Conservation (phyloP, 2,329 filamentous ascomycete genomes). For the Didymella pomorum region DNA sequence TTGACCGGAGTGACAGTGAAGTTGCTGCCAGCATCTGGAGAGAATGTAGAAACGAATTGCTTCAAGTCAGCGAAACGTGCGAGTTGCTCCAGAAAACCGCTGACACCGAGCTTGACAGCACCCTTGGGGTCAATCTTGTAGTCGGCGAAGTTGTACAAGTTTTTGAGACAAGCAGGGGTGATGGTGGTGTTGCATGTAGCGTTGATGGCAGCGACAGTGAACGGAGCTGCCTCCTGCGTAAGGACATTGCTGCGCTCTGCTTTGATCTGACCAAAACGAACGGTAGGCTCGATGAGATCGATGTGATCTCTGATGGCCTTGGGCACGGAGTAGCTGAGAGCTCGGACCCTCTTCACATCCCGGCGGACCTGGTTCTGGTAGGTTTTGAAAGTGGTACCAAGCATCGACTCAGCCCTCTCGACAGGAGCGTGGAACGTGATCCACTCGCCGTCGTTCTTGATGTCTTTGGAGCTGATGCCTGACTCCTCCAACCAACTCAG, state of each 20-base stretch:
- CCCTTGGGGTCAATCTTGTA: slow-evolving; percentile 51
- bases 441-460: slow-evolving; percentile 67
- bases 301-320: slow-evolving; percentile 62
- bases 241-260: slow-evolving; percentile 52
- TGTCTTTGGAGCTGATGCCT: slow-evolving; percentile 55
- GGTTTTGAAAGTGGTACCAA: slow-evolving; percentile 65
- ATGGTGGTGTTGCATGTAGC: slow-evolving; percentile 54
- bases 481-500: slow-evolving; percentile 64
- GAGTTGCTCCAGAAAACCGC: slow-evolving; percentile 59
- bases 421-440: slow-evolving; percentile 65
- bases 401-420: slow-evolving; percentile 61
- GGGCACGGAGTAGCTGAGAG: slow-evolving; percentile 69
- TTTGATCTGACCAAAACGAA: slow-evolving; percentile 64
- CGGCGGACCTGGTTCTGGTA: slow-evolving; percentile 60
- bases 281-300: slow-evolving; percentile 71
- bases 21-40: slow-evolving; percentile 54
- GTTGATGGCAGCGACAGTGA: slow-evolving; percentile 37
- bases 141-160: slow-evolving; percentile 56
- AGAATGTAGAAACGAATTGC: slow-evolving; percentile 51
- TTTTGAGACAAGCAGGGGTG: slow-evolving; percentile 57
- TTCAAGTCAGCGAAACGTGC: slow-evolving; percentile 58
- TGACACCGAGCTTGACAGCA: slow-evolving; percentile 53
- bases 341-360: slow-evolving; percentile 59
- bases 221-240: slow-evolving; percentile 35
- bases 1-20: slow-evolving; percentile 56